Conservation (phyloP, 768 basidiomycete species). For the Piloderma croceum region DNA sequence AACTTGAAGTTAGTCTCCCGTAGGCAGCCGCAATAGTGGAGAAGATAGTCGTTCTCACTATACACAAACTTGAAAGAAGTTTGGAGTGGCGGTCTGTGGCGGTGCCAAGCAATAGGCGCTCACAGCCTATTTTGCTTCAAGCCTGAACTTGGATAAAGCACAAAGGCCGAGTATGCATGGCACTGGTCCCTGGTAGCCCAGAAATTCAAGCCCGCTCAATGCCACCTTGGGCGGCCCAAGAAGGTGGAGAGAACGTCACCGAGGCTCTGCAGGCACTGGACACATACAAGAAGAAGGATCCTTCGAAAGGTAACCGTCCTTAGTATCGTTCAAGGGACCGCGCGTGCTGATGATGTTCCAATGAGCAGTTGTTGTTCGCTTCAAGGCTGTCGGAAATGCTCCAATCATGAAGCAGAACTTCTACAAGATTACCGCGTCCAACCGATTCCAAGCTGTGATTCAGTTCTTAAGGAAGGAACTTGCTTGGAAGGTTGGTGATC, state of each 20-base stretch:
- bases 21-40: not conserved
- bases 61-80: not conserved
- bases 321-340: not conserved
- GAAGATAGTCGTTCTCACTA: not conserved
- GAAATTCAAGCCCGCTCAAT: conserved; percentile 28
- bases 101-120: no score
- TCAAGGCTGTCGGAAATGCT: conserved; percentile 96
- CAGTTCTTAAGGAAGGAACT: conserved; percentile 88
- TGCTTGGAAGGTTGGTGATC: conserved; percentile 80
- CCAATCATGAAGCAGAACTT: conserved; percentile 99
- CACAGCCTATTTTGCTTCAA: not conserved
- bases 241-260: conserved; percentile 24
- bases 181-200: conserved; percentile 27
- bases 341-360: not conserved
- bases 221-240: conserved; percentile 27
- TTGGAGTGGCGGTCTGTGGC: not conserved
- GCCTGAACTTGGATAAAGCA: no score
- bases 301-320: conserved; percentile 58
- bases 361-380: conserved; percentile 81
- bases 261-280: conserved; percentile 72
- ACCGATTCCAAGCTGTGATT: conserved; percentile 92
- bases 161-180: no score
- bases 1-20: not conserved
- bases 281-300: conserved; percentile 82
- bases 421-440: conserved; percentile 93